These are phyloP conservation scores for Cardamine chenopodiifolia DNA, from an alignment of 345 rosid genomes.

Conservation along the genomic window DNA sequence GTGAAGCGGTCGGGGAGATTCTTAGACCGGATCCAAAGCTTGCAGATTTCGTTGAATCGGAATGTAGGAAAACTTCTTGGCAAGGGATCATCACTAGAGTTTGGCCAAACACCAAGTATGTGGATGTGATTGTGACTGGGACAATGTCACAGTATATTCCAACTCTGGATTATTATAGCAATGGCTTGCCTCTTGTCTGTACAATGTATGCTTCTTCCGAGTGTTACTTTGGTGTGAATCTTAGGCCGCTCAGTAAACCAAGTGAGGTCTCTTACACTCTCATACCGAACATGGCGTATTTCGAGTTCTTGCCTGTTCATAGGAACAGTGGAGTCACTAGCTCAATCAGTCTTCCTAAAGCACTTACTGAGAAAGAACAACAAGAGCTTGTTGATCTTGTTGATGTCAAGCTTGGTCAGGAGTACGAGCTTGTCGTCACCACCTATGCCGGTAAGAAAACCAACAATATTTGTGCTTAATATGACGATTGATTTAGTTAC, in stretches of 20 bases:
- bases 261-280: conserved; percentile 89
- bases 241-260: conserved; percentile 79
- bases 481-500: neutral
- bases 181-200: conserved; percentile 86
- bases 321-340: conserved; percentile 64
- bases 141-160: conserved; percentile 98
- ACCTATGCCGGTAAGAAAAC: conserved; percentile 79
- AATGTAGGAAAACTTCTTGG: conserved; percentile 66
- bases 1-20: conserved; percentile 61
- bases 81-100: conserved; percentile 72
- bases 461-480: neutral
- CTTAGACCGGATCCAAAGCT: conserved; percentile 67
- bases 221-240: conserved; percentile 93
- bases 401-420: conserved; percentile 92
- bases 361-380: conserved; percentile 82
- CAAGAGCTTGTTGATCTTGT: conserved; percentile 83
- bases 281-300: conserved; percentile 91
- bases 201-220: conserved; percentile 98
- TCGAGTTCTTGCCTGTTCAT: conserved; percentile 87
- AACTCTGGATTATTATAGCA: conserved; percentile 87
- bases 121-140: conserved; percentile 98
- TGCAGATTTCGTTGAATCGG: conserved; percentile 57
- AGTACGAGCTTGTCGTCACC: conserved; percentile 96
- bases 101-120: conserved; percentile 83
- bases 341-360: conserved; percentile 63